These are phyloP conservation scores for Prunus salicina DNA, from an alignment of 306 rosid genomes.

Conservation along the genomic window DNA sequence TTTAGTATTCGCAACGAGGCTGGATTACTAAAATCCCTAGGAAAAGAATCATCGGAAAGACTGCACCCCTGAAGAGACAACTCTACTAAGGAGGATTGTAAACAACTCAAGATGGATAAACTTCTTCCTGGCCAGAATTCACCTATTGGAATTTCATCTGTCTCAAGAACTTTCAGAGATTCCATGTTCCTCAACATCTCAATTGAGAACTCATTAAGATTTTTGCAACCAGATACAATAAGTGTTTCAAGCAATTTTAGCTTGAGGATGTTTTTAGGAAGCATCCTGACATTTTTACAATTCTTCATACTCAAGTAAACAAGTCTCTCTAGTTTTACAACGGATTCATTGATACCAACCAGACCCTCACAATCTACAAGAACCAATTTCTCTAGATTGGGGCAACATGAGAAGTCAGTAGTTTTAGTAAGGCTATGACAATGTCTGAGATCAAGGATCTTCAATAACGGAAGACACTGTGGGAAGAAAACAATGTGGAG, in stretches of 20 bases:
- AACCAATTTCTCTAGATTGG: constrained; percentile 7
- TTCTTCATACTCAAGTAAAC: neutral
- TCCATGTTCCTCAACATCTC: neutral
- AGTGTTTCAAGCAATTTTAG: neutral
- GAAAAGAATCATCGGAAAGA: neutral
- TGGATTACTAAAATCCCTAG: neutral
- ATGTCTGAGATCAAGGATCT: constrained; percentile 13
- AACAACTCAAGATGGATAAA: neutral
- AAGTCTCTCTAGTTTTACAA: constrained; percentile 3
- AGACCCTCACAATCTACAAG: constrained; percentile 4
- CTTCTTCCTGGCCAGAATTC: neutral
- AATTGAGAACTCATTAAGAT: neutral
- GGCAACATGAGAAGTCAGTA: constrained; percentile 3
- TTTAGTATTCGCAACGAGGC: neutral
- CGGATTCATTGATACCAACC: constrained; percentile 6
- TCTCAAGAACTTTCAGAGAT: constrained; percentile 1
- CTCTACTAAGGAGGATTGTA: neutral
- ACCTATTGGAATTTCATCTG: neutral
- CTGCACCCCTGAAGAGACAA: neutral
- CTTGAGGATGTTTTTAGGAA: neutral
- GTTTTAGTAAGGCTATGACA: neutral
- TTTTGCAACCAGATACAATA: neutral
- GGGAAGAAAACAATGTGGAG: neutral
- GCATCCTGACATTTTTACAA: constrained; percentile 4
- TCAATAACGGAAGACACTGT: neutral